Base-by-base conservation (phyloP, 108 stramenopile genomes). In the Cyclostephanos tholiformis region DNA sequence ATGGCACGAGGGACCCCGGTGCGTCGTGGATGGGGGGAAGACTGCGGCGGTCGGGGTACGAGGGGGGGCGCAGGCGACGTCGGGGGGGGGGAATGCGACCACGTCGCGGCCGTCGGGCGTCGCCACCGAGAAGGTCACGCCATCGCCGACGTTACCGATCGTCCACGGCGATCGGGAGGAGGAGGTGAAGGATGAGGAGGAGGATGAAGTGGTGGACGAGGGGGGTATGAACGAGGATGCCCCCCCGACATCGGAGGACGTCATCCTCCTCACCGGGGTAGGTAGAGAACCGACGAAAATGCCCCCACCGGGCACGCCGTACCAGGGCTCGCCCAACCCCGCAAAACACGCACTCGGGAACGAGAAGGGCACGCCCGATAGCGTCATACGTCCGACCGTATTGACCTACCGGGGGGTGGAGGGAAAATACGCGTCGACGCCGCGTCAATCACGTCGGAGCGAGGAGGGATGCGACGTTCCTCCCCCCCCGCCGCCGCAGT, bases 321-420 rank as follows among this genome's bases (percentile, higher is more conserved):
- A 74, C 29, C 64, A 68, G 4, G 44, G 59, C 13, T 57, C 80
- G 35, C 63, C 80, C 12, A 69, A 81, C 49, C 73, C 74, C 5
- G 65, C 73, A 30, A 62, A 64, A 41, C 80, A 81, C 61, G 63
- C 22, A 0, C 52, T 70, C 56, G 80, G 72, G 1, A 52, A 43
- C 16, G 63, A 69, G 0, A 57, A 56, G 35, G 64, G 32, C 19
- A 66, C 80, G 16, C 80, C 80, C 4, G 80, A 81, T 41, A 81
- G 80, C 66, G 69, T 70, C 17, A 81, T 81, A 9, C 60, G 66
- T 46, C 80, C 80, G 0, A 81, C 60, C 52, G 46, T 70, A 11
- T 60, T 81, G 27, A 51, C 60, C 13, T 80, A 72, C 51, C 44
- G 53, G 26, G 46, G 63, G 4, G 32, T 48, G 14, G 67, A 29